These are phyloP conservation scores for Clavariopsis aquatica DNA, from an alignment of 495 filamentous ascomycete species.

Conservation along the genomic window DNA sequence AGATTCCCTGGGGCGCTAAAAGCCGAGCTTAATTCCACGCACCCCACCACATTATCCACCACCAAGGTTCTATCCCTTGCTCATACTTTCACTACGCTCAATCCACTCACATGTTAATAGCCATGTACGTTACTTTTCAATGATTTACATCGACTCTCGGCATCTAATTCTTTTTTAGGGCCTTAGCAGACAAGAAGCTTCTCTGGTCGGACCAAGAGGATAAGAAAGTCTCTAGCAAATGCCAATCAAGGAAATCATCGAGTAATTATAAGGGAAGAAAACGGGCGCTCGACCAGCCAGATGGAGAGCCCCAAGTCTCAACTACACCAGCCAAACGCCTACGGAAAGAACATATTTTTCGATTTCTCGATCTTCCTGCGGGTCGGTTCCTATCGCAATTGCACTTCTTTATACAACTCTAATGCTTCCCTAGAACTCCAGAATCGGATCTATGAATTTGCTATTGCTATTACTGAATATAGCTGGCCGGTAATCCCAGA, in stretches of 20 bases:
- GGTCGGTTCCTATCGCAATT: neutral
- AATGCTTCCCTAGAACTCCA: conserved; percentile 8
- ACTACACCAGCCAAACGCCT: neutral
- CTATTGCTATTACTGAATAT: neutral
- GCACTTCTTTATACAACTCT: neutral
- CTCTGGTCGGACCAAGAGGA: no score
- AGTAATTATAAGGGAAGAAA: neutral
- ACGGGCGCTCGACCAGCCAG: neutral
- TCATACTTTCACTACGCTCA: no score
- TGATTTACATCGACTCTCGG: neutral
- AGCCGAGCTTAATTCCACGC: neutral
- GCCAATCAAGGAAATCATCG: neutral
- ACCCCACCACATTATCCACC: no score
- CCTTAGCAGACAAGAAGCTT: no score
- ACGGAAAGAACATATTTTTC: neutral
- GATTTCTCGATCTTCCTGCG: conserved; percentile 22
- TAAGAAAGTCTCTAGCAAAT: no score
- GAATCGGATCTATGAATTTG: conserved; percentile 16
- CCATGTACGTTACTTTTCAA: neutral
- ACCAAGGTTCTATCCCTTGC: no score
- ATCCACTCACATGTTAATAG: no score
- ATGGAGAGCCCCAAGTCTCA: neutral
- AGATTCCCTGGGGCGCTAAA: neutral
- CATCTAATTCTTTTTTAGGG: neutral
- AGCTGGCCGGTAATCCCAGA: neutral